Evolutionary conservation across 176 grass and related monocot genomes (phyloP).

Genomic region (Bromus sterilis): DNA sequence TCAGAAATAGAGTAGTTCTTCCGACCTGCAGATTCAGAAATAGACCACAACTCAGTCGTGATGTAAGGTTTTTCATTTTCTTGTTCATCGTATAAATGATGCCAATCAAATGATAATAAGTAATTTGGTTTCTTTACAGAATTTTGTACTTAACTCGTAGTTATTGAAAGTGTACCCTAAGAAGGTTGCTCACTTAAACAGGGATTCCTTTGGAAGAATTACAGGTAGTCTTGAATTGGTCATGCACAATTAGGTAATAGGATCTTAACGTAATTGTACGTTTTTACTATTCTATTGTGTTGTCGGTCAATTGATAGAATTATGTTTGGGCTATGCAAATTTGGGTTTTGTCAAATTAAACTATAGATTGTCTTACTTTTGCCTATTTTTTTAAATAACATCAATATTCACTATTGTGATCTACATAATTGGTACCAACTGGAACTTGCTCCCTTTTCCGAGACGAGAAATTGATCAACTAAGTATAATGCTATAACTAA

Average conservation of each 20-base stretch:
- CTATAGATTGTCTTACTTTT: neutral
- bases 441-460: neutral
- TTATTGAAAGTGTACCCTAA: slow-evolving; percentile 94
- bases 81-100: neutral
- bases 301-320: neutral
- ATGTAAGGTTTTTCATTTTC: slow-evolving; percentile 55
- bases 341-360: neutral
- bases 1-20: no score
- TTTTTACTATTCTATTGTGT: no score
- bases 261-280: neutral
- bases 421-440: neutral
- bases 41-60: slow-evolving; percentile 87
- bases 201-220: slow-evolving; percentile 74
- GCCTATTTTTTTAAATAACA: neutral
- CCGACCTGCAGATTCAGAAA: no score
- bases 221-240: slow-evolving; percentile 72
- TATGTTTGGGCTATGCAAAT: neutral
- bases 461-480: no score
- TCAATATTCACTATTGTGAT: neutral
- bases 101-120: slow-evolving; percentile 15
- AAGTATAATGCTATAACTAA: neutral
- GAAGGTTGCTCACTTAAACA: slow-evolving; percentile 85
- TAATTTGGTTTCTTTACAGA: slow-evolving; percentile 41
- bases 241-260: slow-evolving; percentile 62
- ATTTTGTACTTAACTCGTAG: slow-evolving; percentile 83